phyloP scores from a whole-genome alignment of 2,329 filamentous ascomycete genomes.

The Neofusicoccum kwambonambiense region DNA sequence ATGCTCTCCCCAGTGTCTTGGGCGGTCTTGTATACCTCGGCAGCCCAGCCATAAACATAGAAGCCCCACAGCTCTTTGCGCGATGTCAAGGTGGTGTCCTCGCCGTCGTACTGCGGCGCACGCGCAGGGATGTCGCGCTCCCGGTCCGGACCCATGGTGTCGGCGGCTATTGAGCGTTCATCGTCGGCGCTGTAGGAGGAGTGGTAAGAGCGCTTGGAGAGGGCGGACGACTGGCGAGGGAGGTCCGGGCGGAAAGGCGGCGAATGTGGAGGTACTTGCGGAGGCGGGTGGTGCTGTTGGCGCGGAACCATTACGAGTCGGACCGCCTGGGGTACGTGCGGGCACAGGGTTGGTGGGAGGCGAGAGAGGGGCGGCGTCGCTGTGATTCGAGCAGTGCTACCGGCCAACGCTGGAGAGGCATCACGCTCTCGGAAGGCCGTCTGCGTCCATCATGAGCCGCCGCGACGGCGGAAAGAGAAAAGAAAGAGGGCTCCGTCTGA shows the following conservation, averaged over 20 bases:
- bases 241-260: slow-evolving; percentile 23
- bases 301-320: slow-evolving; percentile 17
- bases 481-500: not conserved
- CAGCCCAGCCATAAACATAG: slow-evolving; percentile 95
- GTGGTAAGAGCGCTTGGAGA: slow-evolving; percentile 32
- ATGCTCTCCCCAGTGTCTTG: not conserved
- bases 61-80: slow-evolving; percentile 85
- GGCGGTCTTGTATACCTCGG: slow-evolving; percentile 55
- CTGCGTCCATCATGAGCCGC: slow-evolving; percentile 2
- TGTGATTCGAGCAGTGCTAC: slow-evolving; percentile 12
- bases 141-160: slow-evolving; percentile 38
- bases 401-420: slow-evolving; percentile 8
- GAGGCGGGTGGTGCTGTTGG: slow-evolving; percentile 15
- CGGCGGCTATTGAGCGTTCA: slow-evolving; percentile 37
- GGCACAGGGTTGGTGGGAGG: slow-evolving; percentile 11
- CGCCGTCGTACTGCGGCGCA: slow-evolving; percentile 61
- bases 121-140: slow-evolving; percentile 26
- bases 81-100: slow-evolving; percentile 88
- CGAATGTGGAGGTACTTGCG: slow-evolving; percentile 13
- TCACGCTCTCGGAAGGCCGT: not conserved
- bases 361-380: slow-evolving; percentile 8
- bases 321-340: slow-evolving; percentile 13
- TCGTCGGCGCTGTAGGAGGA: slow-evolving; percentile 37
- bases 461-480: not conserved
- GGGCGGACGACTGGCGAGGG: slow-evolving; percentile 31